Base-by-base conservation (phyloP, 257 asterid species). In the Petunia axillaris region DNA sequence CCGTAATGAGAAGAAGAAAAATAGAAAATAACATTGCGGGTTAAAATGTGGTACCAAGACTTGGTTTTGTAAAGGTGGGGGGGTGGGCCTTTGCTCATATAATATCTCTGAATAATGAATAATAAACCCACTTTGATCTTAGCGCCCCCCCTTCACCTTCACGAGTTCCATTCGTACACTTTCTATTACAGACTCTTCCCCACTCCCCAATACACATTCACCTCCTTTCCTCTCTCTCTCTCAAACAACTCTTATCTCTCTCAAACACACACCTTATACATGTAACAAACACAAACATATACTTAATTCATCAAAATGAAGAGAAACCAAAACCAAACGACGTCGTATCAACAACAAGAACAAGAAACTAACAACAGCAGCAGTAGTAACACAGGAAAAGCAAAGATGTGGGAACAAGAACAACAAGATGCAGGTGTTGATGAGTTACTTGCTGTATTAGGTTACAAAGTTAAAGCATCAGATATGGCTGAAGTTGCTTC, bases 401-500 rank as follows among this genome's bases (percentile, higher is more conserved):
- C 77, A 5, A 88, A 85, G 87, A 88, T 90, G 91, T 90, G 92
- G 90, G 88, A 71, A 35, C 78, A 63, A 41, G 66, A 62, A 7
- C 81, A 25, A 7, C 79, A 80, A 25, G 95, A 84, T 5, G 94
- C 83, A 13, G 89, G 87, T 7, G 87, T 78, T 77, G 98, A 94
- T 68, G 97, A 93, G 78, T 92, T 87, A 64, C 86, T 94, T 55
- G 95, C 94, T 54, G 92, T 75, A 5, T 37, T 92, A 60, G 98
- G 98, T 0, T 94, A 94, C 87, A 88, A 83, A 48, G 89, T 93
- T 44, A 87, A 84, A 82, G 60, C 93, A 0, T 86, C 98, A 0
- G 93, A 91, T 71, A 89, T 93, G 97, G 93, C 91, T 8, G 88
- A 81, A 59, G 94, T 93, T 4, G 97, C 98, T 57, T 92, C 83